A percentile compares a stretch with the other conserved stretches of the same genome.
phyloP scores from a whole-genome alignment of 2,329 filamentous ascomycete species.

The Phialocephala subalpina region DNA sequence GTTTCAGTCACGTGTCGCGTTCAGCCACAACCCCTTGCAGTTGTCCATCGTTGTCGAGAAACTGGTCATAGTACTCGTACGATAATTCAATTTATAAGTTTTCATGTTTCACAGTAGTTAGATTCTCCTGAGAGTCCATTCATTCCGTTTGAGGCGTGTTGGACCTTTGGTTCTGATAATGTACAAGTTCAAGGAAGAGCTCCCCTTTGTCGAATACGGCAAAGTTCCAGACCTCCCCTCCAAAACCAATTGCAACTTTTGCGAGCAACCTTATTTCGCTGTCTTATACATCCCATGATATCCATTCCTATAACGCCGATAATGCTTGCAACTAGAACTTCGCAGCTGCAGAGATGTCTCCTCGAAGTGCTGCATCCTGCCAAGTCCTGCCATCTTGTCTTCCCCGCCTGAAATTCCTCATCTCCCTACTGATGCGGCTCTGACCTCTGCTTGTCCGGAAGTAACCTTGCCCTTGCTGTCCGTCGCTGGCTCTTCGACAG shows the following conservation, averaged over 20 bases:
- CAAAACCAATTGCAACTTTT: constrained; percentile 4
- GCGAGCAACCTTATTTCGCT: not conserved
- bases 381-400: not conserved
- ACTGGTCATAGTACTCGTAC: no score
- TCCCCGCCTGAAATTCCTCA: constrained; percentile 4
- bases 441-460: constrained; percentile 30
- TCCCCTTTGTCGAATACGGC: not conserved
- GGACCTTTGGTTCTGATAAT: constrained; percentile 8
- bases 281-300: constrained; percentile 12
- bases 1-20: not conserved
- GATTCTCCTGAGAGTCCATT: not conserved
- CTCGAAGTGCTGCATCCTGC: not conserved
- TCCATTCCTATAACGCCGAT: constrained; percentile 24
- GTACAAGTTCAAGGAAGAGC: not conserved
- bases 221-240: constrained; percentile 1
- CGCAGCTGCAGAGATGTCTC: not conserved
- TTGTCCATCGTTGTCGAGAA: not conserved
- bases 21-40: not conserved
- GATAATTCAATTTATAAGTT: not conserved
- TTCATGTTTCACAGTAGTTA: not conserved
- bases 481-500: constrained; percentile 58
- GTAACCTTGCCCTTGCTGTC: constrained; percentile 32
- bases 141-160: not conserved
- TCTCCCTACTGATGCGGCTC: constrained; percentile 30
- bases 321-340: constrained; percentile 14